Evolutionary conservation across 78 protist species (phyloP), one percentile per base, ranked within the genome.

Genomic region (Dictyostelium brefeldianum): DNA sequence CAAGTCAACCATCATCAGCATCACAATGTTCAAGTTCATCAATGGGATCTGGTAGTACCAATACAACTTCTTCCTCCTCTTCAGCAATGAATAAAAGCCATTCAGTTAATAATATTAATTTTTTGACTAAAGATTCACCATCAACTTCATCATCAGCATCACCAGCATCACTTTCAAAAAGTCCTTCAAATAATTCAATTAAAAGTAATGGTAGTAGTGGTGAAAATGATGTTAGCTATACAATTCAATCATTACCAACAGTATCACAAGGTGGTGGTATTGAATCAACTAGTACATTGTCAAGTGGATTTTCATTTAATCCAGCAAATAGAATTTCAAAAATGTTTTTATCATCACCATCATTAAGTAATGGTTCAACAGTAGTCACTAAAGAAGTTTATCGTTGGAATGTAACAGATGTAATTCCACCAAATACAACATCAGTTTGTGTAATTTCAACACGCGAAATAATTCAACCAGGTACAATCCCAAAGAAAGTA

Each of bases 401-500:
- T n/a, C 75, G 41, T 67, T 67, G 75, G 75, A 67, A 67, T 67
- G 36, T 67, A 4, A 9, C 15, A 5, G 75, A 67, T 31, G 43
- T 8, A 67, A 67, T 67, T 29, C 75, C 75, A 67, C 50, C 43
- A 67, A 67, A 67, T 67, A 31, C 47, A 67, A 67, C 43, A 0
- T 67, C 75, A 15, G 14, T 67, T 67, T 67, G 75, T 31, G 75
- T 67, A 5, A 15, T 31, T 17, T 67, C 75, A 3, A 67, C 75
- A 5, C 29, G 31, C 7, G 0, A 36, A 15, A 5, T 31, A 20
- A 67, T 67, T 31, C 75, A 43, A 67, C 47, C 79, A 3, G 89
- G 89, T 67, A 47, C 74, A 12, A 69, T 81, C 14, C 89, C 89
- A 43, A 48, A 29, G 14, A 31, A 31, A 22, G 89, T 81, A 15